Conservation (phyloP, 1,284 basidiomycete genomes). For the Sanghuangporus sanghuang region DNA sequence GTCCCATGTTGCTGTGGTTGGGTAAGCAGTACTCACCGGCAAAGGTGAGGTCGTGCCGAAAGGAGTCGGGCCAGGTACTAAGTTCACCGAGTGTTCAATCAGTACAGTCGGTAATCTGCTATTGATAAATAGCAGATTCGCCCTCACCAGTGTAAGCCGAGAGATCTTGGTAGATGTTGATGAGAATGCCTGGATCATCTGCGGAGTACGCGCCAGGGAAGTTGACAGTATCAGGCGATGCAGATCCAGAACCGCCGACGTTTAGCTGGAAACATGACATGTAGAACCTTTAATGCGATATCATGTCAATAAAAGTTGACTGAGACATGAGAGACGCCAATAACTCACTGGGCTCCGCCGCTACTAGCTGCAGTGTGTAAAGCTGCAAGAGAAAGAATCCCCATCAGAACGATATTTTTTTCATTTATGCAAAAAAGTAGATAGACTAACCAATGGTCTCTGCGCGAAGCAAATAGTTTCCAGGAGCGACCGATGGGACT, state of each 20-base stretch:
- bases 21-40: slow-evolving; percentile 30
- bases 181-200: slow-evolving; percentile 34
- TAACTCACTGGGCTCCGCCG: slow-evolving; percentile 38
- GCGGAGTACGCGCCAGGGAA: slow-evolving; percentile 44
- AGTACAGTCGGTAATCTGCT: background rate
- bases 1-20: slow-evolving; percentile 35
- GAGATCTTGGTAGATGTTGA: slow-evolving; percentile 29
- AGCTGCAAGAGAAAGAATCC: slow-evolving; percentile 25
- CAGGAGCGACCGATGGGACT: slow-evolving; percentile 40
- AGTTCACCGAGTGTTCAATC: slow-evolving; percentile 1
- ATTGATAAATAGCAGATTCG: background rate
- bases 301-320: background rate
- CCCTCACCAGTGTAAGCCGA: slow-evolving; percentile 33
- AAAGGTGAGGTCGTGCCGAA: slow-evolving; percentile 32
- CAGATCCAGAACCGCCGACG: slow-evolving; percentile 37
- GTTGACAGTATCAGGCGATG: slow-evolving; percentile 37
- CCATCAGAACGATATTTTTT: background rate
- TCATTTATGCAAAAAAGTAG: background rate
- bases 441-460: slow-evolving; percentile 42
- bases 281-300: slow-evolving; percentile 30
- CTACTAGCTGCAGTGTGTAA: slow-evolving; percentile 39
- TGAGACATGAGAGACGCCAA: background rate
- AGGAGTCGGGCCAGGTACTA: slow-evolving; percentile 42
- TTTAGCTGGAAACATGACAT: slow-evolving; percentile 47
- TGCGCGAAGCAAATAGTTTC: slow-evolving; percentile 47